Percentiles rank a stretch among this genome's conserved stretches.
These are phyloP conservation scores for Penicillium sp. DNA, from an alignment of 2,329 filamentous ascomycete species.

Conservation along the genomic window DNA sequence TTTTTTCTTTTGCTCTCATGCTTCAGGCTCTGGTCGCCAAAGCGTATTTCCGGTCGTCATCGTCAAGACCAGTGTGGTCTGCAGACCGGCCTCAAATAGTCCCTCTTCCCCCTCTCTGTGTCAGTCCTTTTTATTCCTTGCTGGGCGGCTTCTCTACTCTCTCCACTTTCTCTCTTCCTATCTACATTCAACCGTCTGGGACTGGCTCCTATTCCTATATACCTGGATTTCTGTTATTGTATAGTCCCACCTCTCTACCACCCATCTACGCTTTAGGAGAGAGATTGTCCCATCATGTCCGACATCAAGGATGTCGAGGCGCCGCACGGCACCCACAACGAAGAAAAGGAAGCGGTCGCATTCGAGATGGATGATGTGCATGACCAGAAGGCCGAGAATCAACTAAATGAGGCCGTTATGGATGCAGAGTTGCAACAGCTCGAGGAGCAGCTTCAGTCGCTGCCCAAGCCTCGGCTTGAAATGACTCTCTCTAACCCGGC, in stretches of 20 bases:
- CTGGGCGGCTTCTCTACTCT: too few relatives aligned
- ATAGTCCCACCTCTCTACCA: neutral
- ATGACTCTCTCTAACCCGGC: conserved; percentile 60
- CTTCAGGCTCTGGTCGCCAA: conserved; percentile 9
- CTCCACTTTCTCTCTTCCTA: conserved; percentile 4
- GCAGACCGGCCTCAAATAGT: conserved; percentile 22
- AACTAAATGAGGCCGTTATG: conserved; percentile 32
- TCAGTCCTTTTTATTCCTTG: neutral
- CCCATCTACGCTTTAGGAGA: conserved; percentile 1
- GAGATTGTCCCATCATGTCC: conserved; percentile 13
- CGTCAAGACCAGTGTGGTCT: conserved; percentile 4
- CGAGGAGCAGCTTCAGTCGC: conserved; percentile 25
- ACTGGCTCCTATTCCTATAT: neutral
- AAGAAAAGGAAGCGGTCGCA: conserved; percentile 22
- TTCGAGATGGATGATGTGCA: conserved; percentile 29
- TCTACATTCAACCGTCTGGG: conserved; percentile 3
- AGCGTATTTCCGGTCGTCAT: conserved; percentile 13
- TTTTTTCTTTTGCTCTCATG: conserved; percentile 1
- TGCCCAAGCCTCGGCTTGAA: conserved; percentile 33
- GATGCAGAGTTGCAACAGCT: conserved; percentile 31
- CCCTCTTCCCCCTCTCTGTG: conserved; percentile 7
- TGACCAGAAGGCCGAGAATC: conserved; percentile 23
- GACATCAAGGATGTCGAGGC: conserved; percentile 29
- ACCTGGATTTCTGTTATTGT: neutral
- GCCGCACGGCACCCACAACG: conserved; percentile 24